Evolutionary conservation across 208 protist genomes (phyloP).

Genomic region (Histomonas meleagridis): DNA sequence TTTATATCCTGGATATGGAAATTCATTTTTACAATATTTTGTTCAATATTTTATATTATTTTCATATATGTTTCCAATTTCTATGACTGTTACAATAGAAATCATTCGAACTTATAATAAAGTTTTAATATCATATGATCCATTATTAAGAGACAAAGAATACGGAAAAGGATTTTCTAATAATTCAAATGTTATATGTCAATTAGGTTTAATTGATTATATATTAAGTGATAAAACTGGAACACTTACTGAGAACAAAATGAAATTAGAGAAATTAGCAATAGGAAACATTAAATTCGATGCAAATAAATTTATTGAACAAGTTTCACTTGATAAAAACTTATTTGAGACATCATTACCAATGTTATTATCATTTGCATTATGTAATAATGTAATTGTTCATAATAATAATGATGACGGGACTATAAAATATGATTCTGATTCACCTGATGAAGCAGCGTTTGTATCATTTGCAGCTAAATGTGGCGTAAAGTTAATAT

Average conservation of each 20-base stretch:
- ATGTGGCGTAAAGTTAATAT: background rate
- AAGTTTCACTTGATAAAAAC: background rate
- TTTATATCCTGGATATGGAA: background rate
- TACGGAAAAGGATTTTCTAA: background rate
- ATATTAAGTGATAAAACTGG: slow-evolving; percentile 34
- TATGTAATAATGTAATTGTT: background rate
- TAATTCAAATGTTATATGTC: background rate
- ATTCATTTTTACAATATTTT: background rate
- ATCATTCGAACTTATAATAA: background rate
- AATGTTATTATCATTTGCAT: background rate
- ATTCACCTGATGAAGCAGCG: slow-evolving; percentile 20
- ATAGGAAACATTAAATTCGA: background rate
- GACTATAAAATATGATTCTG: background rate
- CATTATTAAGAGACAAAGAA: background rate
- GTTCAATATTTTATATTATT: background rate
- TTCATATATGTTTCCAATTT: slow-evolving; percentile 14
- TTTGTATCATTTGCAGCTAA: background rate
- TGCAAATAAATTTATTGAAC: no score
- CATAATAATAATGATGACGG: background rate
- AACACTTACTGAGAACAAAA: slow-evolving; percentile 32
- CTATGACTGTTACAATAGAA: background rate
- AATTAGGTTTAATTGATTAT: background rate
- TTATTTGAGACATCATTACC: background rate
- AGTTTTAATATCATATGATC: background rate
- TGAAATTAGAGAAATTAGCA: background rate